phyloP scores from a whole-genome alignment of 441 rosid species.

The Adansonia grandidieri region DNA sequence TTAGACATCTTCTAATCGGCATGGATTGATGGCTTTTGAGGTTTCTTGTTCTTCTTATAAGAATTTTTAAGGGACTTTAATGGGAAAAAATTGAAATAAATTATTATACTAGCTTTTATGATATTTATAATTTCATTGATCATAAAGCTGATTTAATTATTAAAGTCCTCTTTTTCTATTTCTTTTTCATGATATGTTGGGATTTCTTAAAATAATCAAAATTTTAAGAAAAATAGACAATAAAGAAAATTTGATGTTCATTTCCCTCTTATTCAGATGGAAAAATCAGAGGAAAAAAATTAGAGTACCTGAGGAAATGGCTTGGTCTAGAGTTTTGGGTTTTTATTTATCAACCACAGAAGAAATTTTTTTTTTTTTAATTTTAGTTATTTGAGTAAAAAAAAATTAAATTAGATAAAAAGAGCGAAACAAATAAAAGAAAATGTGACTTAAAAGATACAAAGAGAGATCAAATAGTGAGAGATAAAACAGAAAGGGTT shows the following conservation, averaged over 20 bases:
- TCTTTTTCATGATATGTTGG: background rate
- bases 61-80: conserved; percentile 55
- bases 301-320: too few relatives aligned
- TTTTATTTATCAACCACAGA: too few relatives aligned
- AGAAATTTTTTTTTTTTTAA: too few relatives aligned
- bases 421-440: too few relatives aligned
- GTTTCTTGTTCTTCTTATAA: conserved; percentile 51
- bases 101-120: conserved; percentile 1
- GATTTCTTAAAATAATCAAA: background rate
- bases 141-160: background rate
- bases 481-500: too few relatives aligned
- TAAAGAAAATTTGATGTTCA: background rate
- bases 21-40: conserved; percentile 40
- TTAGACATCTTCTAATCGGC: conserved; percentile 34
- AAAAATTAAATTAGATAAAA: too few relatives aligned
- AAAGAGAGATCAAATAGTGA: too few relatives aligned
- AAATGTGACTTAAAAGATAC: too few relatives aligned
- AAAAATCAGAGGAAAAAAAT: too few relatives aligned
- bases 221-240: background rate
- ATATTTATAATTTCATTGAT: background rate
- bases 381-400: too few relatives aligned
- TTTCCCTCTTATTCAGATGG: background rate
- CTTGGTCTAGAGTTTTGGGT: too few relatives aligned
- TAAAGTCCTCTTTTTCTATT: background rate
- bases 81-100: background rate